A percentile compares a stretch with the other conserved stretches of the same genome.
Evolutionary conservation across 345 rosid genomes (phyloP).

Genomic region (Pelargonium nanum): DNA sequence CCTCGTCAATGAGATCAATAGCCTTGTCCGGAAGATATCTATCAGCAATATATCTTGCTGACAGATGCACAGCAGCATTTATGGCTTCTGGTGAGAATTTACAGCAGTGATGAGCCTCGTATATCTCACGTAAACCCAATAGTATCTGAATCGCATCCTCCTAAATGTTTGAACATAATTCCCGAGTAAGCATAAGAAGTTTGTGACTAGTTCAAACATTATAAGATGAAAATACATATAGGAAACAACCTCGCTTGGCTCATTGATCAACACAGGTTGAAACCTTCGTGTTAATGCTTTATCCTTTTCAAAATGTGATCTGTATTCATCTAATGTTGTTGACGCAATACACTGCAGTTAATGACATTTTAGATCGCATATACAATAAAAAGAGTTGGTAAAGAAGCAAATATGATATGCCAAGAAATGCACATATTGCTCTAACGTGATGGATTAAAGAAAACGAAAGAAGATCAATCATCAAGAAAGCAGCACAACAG

Average conservation of each 20-base stretch:
- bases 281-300: slow-evolving; percentile 92
- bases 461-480: too few species aligned
- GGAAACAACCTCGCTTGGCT: slow-evolving; percentile 70
- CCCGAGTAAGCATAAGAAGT: neutral
- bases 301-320: slow-evolving; percentile 82
- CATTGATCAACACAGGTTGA: slow-evolving; percentile 81
- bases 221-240: too few species aligned
- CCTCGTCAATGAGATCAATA: slow-evolving; percentile 94
- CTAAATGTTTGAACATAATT: slow-evolving; percentile 19
- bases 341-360: slow-evolving; percentile 88
- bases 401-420: slow-evolving; percentile 5
- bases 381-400: neutral
- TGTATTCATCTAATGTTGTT: slow-evolving; percentile 78
- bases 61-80: slow-evolving; percentile 82
- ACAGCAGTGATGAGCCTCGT: slow-evolving; percentile 88
- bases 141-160: slow-evolving; percentile 85
- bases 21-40: slow-evolving; percentile 98
- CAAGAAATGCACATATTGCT: neutral
- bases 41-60: slow-evolving; percentile 81
- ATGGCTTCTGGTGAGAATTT: slow-evolving; percentile 70
- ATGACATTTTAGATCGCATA: slow-evolving; percentile 9
- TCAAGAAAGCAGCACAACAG: too few species aligned
- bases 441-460: too few species aligned
- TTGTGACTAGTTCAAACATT: neutral
- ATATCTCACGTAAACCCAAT: slow-evolving; percentile 77